Evolutionary conservation across 208 protist species (phyloP), one percentile per base, ranked within the genome.

Genomic region (Plasmodiophora brassicae): DNA sequence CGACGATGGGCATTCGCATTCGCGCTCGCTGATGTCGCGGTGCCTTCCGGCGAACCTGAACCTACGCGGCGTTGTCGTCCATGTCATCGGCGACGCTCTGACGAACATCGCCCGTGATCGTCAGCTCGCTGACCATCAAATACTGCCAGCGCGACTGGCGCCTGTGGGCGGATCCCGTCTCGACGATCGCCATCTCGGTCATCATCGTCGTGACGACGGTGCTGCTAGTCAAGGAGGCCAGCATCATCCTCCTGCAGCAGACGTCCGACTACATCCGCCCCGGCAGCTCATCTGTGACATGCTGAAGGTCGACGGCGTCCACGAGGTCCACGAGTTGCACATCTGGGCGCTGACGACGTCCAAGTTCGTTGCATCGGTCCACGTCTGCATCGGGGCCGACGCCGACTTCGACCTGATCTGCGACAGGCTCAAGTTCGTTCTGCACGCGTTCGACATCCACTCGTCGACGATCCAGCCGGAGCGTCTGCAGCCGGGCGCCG

Each of bases 11-110:
- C n/a, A n/a, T n/a, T n/a, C n/a, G n/a, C n/a, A n/a, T n/a, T n/a
- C n/a, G n/a, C 65, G 65, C 14, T 14, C 32, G 5, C 41, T n/a
- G 32, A 44, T 5, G 5, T 5, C 5, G 5, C 65, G 65, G 5
- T 44, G 32, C 14, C 10, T 5, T 8, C 65, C 65, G n/a, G 20
- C 5, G 14, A 32, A 78, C 65, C 14, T 78, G 14, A 91, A 84
- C 71, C 39, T 91, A 0, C 22, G 32, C 54, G 91, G 91, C 22
- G 45, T 91, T 20, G 86, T 92, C 35, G 35, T 92, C 1, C 91
- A 92, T 71, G 46, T 91, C 22, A 14, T 92, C n/a, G 91, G 91
- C 28, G 91, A 92, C 86, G 43, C 60, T n/a, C 39, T 92, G 8
- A n/a, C 88, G 88, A 38, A 89, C 89, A 54, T 44, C 89, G 65